Evolutionary conservation across 805 yeast genomes (phyloP), one percentile per base, ranked within the genome.

Genomic region (Hanseniaspora thailandica): DNA sequence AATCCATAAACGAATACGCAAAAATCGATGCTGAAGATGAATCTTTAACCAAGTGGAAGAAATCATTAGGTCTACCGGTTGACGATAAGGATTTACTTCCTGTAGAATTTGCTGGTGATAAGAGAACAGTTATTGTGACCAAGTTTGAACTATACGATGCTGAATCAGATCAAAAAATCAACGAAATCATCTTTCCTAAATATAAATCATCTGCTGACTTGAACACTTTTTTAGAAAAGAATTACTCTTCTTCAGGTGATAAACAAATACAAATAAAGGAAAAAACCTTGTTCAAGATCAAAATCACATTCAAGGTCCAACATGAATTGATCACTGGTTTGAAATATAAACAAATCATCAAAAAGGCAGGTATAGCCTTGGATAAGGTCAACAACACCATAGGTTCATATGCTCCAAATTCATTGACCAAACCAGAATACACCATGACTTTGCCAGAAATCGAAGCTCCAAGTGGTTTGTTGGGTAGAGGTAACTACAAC

Each of bases 281-380:
- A 63, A 82, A 80, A 59, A 75, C 90, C 17, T 71, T 78, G 33
- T 88, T 86, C 68, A 81, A 78, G 61, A 73, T 87, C 63, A 77
- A 72, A 57, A 78, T 87, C 62, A 81, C 78, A 59, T 89, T 88
- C 71, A 77, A 87, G 59, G 83, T 89, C 33, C 96, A 88, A 67
- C 90, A 84, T 62, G 94, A 86, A 65, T 86, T 89, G 59, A 81
- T 89, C 60, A 88, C 96, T 1, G 97, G 97, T 1, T 76, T 89
- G 64, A 81, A 83, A 64, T 89, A 88, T 66, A 75, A 86, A 58
- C 96, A 86, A 67, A 79, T 78, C 19, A 83, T 87, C 58, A 87
- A 86, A 68, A 85, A 88, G 65, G 80, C 89, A 1, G 96, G 95
- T 33, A 84, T 89, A 57, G 77, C 89, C 25, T 86, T 89, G 39